Percentiles rank a stretch among this genome's conserved stretches.
These are phyloP conservation scores for Boletus sp. DNA, from an alignment of 1,284 basidiomycete genomes.

Conservation along the genomic window DNA sequence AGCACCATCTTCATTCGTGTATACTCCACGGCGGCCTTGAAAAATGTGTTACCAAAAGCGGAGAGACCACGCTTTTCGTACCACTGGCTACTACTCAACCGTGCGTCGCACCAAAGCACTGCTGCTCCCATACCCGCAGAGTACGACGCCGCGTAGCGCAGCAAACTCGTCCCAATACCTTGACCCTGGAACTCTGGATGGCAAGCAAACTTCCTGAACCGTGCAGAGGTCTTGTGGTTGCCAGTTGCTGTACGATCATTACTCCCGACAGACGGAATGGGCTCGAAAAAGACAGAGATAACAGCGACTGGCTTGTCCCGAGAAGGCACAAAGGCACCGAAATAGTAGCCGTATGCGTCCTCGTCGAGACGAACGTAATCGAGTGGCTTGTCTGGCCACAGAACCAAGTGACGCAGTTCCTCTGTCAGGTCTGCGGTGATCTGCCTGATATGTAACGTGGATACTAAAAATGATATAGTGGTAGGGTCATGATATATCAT, in stretches of 20 bases:
- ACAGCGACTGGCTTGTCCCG: conserved; percentile 41
- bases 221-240: conserved; percentile 29
- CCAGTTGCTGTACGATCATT: conserved; percentile 5
- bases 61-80: conserved; percentile 50
- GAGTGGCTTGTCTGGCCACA: conserved; percentile 52
- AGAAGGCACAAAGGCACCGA: conserved; percentile 47
- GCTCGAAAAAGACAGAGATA: conserved; percentile 53
- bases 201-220: conserved; percentile 64
- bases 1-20: conserved; percentile 44
- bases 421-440: conserved; percentile 44
- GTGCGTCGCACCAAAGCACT: conserved; percentile 56
- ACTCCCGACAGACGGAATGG: conserved; percentile 33
- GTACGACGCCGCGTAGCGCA: conserved; percentile 41
- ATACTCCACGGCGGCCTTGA: conserved; percentile 51
- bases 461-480: conserved; percentile 8
- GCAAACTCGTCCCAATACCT: conserved; percentile 50
- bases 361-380: conserved; percentile 50
- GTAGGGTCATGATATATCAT: background rate
- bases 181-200: conserved; percentile 41
- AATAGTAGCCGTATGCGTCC: conserved; percentile 47
- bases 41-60: conserved; percentile 47
- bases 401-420: conserved; percentile 50
- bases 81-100: conserved; percentile 44
- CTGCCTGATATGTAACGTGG: conserved; percentile 18
- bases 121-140: conserved; percentile 35